Evolutionary conservation across 2,329 filamentous ascomycete genomes (phyloP), one percentile per base, ranked within the genome.

Genomic region (Microcyclospora tardicrescens): DNA sequence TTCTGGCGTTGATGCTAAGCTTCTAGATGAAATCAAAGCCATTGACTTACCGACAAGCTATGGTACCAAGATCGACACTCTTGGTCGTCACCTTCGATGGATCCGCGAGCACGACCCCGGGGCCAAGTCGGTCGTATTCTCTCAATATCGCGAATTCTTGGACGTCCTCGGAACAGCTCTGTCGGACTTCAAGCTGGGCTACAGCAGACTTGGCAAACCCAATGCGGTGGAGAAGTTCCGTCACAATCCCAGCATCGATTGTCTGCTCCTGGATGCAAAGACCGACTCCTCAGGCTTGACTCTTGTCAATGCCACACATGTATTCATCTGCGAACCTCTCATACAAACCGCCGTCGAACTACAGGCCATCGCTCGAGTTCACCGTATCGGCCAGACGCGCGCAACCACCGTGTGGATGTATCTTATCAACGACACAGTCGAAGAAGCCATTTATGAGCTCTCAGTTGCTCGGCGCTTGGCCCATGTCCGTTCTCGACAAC

Each of bases 321-420:
- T 96, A 1, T 93, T 96, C 55, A 72, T 98, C 4, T 94, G 86
- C 58, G 91, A 98, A 56, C 91, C 91, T 2, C 67, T 96, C 3
- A 77, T 96, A 50, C 94, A 96, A 55, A 89, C 89, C 0, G 86
- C 87, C 0, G 76, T 98, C 12, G 91, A 96, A 60, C 70, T 96
- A 9, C 91, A 98, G 60, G 89, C 87, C 11, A 93, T 96, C 53
- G 87, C 89, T 1, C 81, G 91, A 40, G 87, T 98, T 1, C 86
- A 98, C 57, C 77, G 91, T 28, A 98, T 98, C 46, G 91, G 91
- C 0, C 91, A 96, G 61, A 71, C 79, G 46, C 77, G 83, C 37
- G 73, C 83, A 47, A 98, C 91, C 0, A 94, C 84, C 0, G 86
- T 96, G 1, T 96, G 87, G 82, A 81, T 95, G 60, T 96, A 96